A percentile compares a stretch with the other conserved stretches of the same genome.
Conservation (phyloP, 2,329 filamentous ascomycete genomes). For the Paracoccidioides lutzii region DNA sequence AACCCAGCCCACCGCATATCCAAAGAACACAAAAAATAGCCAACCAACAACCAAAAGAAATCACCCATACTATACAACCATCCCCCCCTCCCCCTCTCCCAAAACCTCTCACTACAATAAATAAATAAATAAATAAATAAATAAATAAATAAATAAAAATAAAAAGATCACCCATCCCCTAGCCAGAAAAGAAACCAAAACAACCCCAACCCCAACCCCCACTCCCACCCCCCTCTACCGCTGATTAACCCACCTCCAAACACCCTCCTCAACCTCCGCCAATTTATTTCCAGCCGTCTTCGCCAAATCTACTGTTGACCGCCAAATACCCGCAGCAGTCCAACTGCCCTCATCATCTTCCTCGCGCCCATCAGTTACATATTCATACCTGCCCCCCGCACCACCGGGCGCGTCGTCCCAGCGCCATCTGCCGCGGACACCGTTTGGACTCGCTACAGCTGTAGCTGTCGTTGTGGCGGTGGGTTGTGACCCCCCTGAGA, state of each 20-base stretch:
- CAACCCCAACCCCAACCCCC: constrained; percentile 2
- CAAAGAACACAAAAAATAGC: too few relatives aligned
- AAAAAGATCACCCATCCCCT: background rate
- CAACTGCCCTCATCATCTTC: constrained; percentile 47
- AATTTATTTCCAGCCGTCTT: constrained; percentile 18
- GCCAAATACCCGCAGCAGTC: constrained; percentile 21
- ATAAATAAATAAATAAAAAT: background rate
- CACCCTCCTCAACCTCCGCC: constrained; percentile 39
- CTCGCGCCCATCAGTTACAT: constrained; percentile 34
- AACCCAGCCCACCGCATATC: too few relatives aligned
- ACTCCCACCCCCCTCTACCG: constrained; percentile 8
- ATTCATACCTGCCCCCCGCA: constrained; percentile 10
- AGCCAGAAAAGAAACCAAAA: background rate
- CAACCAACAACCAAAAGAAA: too few relatives aligned
- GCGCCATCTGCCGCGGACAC: constrained; percentile 2
- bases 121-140: background rate
- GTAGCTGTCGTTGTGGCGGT: background rate
- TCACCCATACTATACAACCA: too few relatives aligned
- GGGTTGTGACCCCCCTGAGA: background rate
- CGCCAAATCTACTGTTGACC: constrained; percentile 16
- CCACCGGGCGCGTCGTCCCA: constrained; percentile 10
- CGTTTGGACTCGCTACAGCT: background rate
- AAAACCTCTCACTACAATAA: background rate
- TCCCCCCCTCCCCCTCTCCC: too few relatives aligned
- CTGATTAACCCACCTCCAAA: constrained; percentile 26